phyloP scores from a whole-genome alignment of 192 early-diverging fungal species.

The Podila horticola region DNA sequence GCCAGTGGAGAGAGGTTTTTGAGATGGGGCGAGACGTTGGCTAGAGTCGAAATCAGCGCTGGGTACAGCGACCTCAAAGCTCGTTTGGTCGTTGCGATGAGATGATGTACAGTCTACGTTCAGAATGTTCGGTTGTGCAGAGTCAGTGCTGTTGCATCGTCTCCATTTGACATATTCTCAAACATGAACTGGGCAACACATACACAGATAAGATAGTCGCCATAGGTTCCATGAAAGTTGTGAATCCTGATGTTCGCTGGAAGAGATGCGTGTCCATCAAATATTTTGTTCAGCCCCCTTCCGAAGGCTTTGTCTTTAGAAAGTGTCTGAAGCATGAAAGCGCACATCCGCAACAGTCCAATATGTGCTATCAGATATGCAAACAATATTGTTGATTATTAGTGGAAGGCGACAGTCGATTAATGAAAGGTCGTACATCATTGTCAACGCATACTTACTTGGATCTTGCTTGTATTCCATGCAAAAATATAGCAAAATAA shows the following conservation, averaged over 20 bases:
- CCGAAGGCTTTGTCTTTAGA: conserved; percentile 76
- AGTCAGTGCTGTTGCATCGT: background rate
- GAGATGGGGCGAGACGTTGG: conserved; percentile 86
- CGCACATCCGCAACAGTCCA: conserved; percentile 79
- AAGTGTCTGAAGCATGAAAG: conserved; percentile 76
- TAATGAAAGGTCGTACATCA: conserved; percentile 41
- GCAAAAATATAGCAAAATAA: conserved; percentile 70
- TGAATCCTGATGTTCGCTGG: conserved; percentile 69
- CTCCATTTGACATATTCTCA: too few species aligned
- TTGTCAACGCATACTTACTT: conserved; percentile 54
- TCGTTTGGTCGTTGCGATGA: conserved; percentile 80
- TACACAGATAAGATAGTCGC: conserved; percentile 86
- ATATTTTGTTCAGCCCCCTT: conserved; percentile 69
- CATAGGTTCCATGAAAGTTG: conserved; percentile 72
- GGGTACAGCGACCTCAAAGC: conserved; percentile 77
- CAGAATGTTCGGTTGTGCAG: background rate
- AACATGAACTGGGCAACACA: conserved; percentile 22
- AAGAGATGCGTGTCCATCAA: conserved; percentile 67
- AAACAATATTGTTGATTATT: too few species aligned
- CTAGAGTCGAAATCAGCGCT: conserved; percentile 78
- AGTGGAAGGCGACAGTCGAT: too few species aligned
- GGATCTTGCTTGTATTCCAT: conserved; percentile 68
- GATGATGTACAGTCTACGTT: conserved; percentile 74
- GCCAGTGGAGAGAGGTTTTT: conserved; percentile 78
- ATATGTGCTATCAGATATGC: conserved; percentile 59